Percentiles rank a stretch among this genome's conserved stretches.
These are phyloP conservation scores for Rhododendron kiyosumense DNA, from an alignment of 148 eudicot genomes.

Conservation along the genomic window DNA sequence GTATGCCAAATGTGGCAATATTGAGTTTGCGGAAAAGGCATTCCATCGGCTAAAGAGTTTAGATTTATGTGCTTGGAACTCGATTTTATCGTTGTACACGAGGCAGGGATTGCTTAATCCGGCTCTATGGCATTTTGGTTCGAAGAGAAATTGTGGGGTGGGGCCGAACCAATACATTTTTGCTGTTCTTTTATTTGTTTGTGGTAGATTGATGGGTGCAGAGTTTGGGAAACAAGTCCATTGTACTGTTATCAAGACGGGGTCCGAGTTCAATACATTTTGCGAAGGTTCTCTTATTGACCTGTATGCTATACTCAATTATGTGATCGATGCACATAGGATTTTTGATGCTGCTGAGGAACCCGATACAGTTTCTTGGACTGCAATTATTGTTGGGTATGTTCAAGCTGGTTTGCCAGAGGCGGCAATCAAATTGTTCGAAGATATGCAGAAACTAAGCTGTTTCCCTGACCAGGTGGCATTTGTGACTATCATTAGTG, in stretches of 20 bases:
- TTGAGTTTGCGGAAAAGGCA: conserved; percentile 42
- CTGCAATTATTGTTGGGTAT: conserved; percentile 71
- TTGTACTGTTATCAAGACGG: conserved; percentile 49
- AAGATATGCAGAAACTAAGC: conserved; percentile 44
- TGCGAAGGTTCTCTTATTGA: conserved; percentile 77
- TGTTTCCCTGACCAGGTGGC: conserved; percentile 62
- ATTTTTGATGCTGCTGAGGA: conserved; percentile 45
- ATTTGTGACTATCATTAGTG: conserved; percentile 56
- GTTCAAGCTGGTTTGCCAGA: conserved; percentile 53
- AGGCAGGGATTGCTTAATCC: conserved; percentile 41
- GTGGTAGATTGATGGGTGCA: conserved; percentile 44
- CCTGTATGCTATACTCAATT: conserved; percentile 65
- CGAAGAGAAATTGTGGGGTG: conserved; percentile 40
- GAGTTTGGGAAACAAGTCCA: conserved; percentile 60
- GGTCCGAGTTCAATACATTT: conserved; percentile 45
- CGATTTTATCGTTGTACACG: conserved; percentile 58
- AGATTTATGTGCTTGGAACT: conserved; percentile 73
- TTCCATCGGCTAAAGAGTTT: conserved; percentile 41
- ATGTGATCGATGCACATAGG: conserved; percentile 46
- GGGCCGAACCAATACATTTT: conserved; percentile 58
- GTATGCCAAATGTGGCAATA: conserved; percentile 74
- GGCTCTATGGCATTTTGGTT: conserved; percentile 35
- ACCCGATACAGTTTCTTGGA: conserved; percentile 66
- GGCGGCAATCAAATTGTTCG: conserved; percentile 51
- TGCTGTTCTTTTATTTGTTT: conserved; percentile 65